A percentile compares a stretch with the other conserved stretches of the same genome.
Evolutionary conservation across 441 rosid species (phyloP).

Genomic region (Erodium chrysanthum): DNA sequence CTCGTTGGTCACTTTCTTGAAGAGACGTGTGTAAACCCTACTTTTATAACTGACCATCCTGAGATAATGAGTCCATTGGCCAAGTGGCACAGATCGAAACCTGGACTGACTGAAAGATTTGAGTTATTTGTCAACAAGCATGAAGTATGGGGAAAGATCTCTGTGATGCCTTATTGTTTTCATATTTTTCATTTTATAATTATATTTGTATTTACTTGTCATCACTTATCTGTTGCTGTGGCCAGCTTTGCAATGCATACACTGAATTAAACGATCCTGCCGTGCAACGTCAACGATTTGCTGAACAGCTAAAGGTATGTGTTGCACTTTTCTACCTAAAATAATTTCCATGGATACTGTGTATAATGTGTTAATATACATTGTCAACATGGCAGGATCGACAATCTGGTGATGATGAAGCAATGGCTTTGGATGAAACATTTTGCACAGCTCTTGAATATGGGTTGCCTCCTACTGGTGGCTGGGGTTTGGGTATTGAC

Average conservation of each 20-base stretch:
- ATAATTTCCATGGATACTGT: too few species aligned
- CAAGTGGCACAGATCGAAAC: conserved; percentile 69
- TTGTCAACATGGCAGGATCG: conserved; percentile 38
- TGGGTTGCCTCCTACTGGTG: conserved; percentile 87
- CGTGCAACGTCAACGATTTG: conserved; percentile 72
- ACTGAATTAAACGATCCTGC: conserved; percentile 84
- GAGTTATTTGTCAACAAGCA: conserved; percentile 78
- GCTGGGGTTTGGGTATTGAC: conserved; percentile 90
- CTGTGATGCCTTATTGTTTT: neutral
- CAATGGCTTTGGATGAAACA: conserved; percentile 79
- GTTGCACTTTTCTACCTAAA: neutral
- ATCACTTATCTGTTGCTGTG: neutral
- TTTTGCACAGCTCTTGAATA: conserved; percentile 74
- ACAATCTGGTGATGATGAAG: conserved; percentile 80
- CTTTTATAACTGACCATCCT: conserved; percentile 80
- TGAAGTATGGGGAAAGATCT: conserved; percentile 35
- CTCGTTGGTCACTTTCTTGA: conserved; percentile 84
- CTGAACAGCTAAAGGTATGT: conserved; percentile 74
- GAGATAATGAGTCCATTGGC: conserved; percentile 95
- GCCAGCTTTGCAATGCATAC: conserved; percentile 77
- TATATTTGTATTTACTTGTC: neutral
- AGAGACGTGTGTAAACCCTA: conserved; percentile 69
- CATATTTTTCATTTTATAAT: neutral
- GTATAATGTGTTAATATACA: too few species aligned
- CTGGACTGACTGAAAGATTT: conserved; percentile 64